Percentiles rank a stretch among this genome's conserved stretches.
phyloP scores from a whole-genome alignment of 768 basidiomycete species.

The Mycena vitilis region DNA sequence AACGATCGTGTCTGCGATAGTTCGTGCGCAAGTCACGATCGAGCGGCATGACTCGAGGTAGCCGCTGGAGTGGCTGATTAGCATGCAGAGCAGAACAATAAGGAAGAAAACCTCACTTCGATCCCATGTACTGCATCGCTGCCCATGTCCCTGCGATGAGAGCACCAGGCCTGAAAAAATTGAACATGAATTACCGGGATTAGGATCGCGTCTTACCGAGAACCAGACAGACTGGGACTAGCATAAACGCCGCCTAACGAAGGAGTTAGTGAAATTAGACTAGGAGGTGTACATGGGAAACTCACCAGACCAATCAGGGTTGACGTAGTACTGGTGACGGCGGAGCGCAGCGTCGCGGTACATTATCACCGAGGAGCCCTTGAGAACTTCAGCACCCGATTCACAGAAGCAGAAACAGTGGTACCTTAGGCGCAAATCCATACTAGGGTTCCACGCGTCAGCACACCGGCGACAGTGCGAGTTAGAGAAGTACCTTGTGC shows the following conservation, averaged over 20 bases:
- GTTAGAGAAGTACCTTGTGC: slow-evolving; percentile 72
- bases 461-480: slow-evolving; percentile 2
- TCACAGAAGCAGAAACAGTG: slow-evolving; percentile 8
- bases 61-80: slow-evolving; percentile 61
- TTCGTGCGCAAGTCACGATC: slow-evolving; percentile 82
- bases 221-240: slow-evolving; percentile 90
- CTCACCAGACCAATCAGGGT: slow-evolving; percentile 81
- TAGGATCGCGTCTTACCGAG: slow-evolving; percentile 65
- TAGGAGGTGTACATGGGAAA: background rate
- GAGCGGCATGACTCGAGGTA: slow-evolving; percentile 87
- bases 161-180: slow-evolving; percentile 77
- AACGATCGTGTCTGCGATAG: slow-evolving; percentile 74
- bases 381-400: slow-evolving; percentile 19
- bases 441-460: slow-evolving; percentile 61
- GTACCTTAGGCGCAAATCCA: slow-evolving; percentile 92
- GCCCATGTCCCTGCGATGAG: slow-evolving; percentile 97
- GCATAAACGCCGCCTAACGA: slow-evolving; percentile 85
- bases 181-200: slow-evolving; percentile 6
- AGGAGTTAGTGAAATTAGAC: background rate
- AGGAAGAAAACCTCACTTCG: slow-evolving; percentile 62
- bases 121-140: slow-evolving; percentile 93
- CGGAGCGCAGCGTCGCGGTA: slow-evolving; percentile 84
- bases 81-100: background rate
- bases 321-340: slow-evolving; percentile 87
- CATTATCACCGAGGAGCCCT: slow-evolving; percentile 97